phyloP scores from a whole-genome alignment of 2,329 filamentous ascomycete species.

The Hysterium pulicare region DNA sequence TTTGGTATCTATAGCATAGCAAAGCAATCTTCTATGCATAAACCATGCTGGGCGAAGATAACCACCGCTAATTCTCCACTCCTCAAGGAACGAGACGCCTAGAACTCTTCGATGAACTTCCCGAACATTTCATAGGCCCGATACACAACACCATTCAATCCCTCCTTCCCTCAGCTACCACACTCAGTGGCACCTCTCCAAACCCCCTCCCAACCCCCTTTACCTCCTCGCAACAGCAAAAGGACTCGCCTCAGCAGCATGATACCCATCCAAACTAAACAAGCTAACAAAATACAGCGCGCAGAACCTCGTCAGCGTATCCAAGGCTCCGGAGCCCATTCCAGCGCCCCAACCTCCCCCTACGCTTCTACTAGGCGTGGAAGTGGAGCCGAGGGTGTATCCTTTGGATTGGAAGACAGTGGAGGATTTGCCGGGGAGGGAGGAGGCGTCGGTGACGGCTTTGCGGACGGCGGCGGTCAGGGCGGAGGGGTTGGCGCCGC shows the following conservation, averaged over 20 bases:
- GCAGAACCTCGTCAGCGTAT: slow-evolving; percentile 44
- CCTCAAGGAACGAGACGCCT: too few relatives aligned
- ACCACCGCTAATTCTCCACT: too few relatives aligned
- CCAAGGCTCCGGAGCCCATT: slow-evolving; percentile 33
- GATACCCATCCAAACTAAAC: slow-evolving; percentile 44
- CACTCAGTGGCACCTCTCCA: too few relatives aligned
- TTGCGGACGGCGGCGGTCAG: slow-evolving; percentile 47
- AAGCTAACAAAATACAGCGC: slow-evolving; percentile 46
- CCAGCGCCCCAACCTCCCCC: slow-evolving; percentile 21
- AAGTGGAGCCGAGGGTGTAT: slow-evolving; percentile 38
- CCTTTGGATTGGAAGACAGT: slow-evolving; percentile 42
- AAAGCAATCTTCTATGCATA: too few relatives aligned
- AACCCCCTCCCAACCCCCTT: slow-evolving; percentile 5
- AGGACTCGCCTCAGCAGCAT: slow-evolving; percentile 43
- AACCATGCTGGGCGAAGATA: too few relatives aligned
- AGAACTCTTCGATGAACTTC: too few relatives aligned
- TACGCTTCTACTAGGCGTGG: slow-evolving; percentile 24
- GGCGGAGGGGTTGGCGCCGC: slow-evolving; percentile 48
- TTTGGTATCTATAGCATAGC: too few relatives aligned
- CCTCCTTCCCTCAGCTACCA: too few relatives aligned
- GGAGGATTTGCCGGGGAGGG: slow-evolving; percentile 32
- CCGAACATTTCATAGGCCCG: too few relatives aligned
- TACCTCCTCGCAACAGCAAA: slow-evolving; percentile 42
- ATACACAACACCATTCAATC: too few relatives aligned
- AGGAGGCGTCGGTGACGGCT: slow-evolving; percentile 39